These are phyloP conservation scores for Saccharomyces kudriavzevii DNA, from an alignment of 805 yeast species.

Conservation along the genomic window DNA sequence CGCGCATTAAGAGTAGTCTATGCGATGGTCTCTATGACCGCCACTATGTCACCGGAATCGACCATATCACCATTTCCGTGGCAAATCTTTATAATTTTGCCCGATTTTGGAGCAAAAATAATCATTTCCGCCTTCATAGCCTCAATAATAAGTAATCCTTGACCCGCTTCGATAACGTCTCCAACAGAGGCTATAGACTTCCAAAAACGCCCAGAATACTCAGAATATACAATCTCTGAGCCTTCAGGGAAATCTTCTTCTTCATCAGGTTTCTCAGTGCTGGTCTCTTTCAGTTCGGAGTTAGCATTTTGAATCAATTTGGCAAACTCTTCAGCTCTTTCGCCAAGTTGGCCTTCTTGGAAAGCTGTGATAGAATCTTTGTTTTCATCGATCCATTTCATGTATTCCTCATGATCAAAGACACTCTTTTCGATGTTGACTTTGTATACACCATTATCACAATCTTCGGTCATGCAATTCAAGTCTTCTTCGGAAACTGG, in stretches of 20 bases:
- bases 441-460: constrained; percentile 69
- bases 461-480: constrained; percentile 61
- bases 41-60: constrained; percentile 93
- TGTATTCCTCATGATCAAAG: constrained; percentile 75
- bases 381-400: constrained; percentile 70
- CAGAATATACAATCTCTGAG: constrained; percentile 83
- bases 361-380: constrained; percentile 63
- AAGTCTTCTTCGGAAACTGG: constrained; percentile 84
- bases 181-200: constrained; percentile 78
- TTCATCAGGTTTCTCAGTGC: constrained; percentile 36
- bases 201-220: constrained; percentile 97
- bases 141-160: constrained; percentile 81
- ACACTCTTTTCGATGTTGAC: constrained; percentile 69
- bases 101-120: constrained; percentile 61
- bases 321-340: constrained; percentile 78
- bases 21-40: constrained; percentile 36
- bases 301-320: constrained; percentile 73
- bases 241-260: constrained; percentile 62
- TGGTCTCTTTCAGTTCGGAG: constrained; percentile 54
- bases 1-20: background rate
- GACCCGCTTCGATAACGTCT: constrained; percentile 62
- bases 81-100: constrained; percentile 62
- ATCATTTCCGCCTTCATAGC: constrained; percentile 99
- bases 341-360: constrained; percentile 63
- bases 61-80: constrained; percentile 93